Conservation (phyloP, 441 rosid genomes). For the Gossypium trilobum region DNA sequence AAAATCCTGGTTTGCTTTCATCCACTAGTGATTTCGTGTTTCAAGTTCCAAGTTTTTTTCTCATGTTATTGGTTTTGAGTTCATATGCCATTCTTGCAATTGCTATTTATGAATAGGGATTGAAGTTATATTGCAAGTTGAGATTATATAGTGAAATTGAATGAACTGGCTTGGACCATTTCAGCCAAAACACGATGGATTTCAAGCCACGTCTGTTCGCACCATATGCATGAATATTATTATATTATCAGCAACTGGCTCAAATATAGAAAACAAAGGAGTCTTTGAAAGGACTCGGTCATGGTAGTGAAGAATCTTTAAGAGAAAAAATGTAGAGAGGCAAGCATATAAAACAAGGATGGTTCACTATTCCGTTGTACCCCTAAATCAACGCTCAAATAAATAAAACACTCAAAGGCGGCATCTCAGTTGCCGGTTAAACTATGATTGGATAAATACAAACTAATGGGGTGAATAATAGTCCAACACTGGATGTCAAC, state of each 20-base stretch:
- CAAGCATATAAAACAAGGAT: not conserved
- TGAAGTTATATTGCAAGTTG: no score
- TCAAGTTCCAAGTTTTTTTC: not conserved
- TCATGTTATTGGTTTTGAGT: not conserved
- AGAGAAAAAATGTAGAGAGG: not conserved
- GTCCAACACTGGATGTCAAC: not conserved
- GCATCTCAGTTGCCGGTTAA: not conserved
- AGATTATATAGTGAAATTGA: no score
- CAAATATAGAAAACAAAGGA: not conserved
- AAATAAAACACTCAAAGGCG: not conserved
- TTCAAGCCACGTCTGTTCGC: no score
- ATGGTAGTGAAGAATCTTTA: no score
- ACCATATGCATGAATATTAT: not conserved
- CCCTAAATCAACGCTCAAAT: not conserved
- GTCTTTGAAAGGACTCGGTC: not conserved
- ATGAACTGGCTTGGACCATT: no score
- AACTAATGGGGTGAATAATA: not conserved
- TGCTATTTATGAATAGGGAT: not conserved
- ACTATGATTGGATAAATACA: not conserved
- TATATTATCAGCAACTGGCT: not conserved
- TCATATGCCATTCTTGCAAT: not conserved
- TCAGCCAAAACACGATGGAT: no score
- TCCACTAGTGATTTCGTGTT: not conserved
- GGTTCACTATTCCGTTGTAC: no score
- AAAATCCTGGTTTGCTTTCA: not conserved